phyloP scores from a whole-genome alignment of 495 filamentous ascomycete species.

The Penicillium daleae region DNA sequence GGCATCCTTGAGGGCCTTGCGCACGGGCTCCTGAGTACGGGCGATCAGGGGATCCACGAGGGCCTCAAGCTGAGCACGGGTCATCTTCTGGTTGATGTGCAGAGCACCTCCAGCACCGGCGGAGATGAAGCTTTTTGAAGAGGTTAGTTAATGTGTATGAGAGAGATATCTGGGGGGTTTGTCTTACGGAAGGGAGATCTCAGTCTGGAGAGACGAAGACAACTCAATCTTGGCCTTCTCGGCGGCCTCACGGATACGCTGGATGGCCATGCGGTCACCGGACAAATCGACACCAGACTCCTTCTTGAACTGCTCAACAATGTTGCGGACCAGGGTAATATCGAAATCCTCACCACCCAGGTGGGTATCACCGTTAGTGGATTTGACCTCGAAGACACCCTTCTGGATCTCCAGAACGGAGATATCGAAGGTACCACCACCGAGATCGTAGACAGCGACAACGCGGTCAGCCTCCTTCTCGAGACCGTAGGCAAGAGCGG shows the following conservation, averaged over 20 bases:
- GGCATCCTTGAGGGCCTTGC: conserved; percentile 98
- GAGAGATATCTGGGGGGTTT: neutral
- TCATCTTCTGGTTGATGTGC: conserved; percentile 96
- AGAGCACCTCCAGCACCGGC: conserved; percentile 92
- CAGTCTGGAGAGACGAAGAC: conserved; percentile 93
- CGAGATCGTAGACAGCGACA: conserved; percentile 96
- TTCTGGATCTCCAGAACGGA: conserved; percentile 97
- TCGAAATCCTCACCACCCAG: conserved; percentile 99
- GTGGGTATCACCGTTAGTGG: conserved; percentile 97
- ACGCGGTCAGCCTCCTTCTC: conserved; percentile 91
- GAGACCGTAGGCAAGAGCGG: conserved; percentile 91
- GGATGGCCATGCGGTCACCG: conserved; percentile 96
- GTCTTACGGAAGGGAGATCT: conserved; percentile 63
- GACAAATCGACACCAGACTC: conserved; percentile 91
- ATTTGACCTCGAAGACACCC: conserved; percentile 98
- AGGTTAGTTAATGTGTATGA: conserved; percentile 54
- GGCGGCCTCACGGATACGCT: conserved; percentile 98
- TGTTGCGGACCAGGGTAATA: conserved; percentile 91
- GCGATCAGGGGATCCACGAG: conserved; percentile 91
- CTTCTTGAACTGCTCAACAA: conserved; percentile 96
- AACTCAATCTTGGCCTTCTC: conserved; percentile 99
- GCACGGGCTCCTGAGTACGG: conserved; percentile 87
- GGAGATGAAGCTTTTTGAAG: conserved; percentile 78
- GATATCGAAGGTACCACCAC: conserved; percentile 99
- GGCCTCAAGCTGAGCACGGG: conserved; percentile 87